These are phyloP conservation scores for Penicillium sp. DNA, from an alignment of 2,329 filamentous ascomycete species.

Conservation along the genomic window DNA sequence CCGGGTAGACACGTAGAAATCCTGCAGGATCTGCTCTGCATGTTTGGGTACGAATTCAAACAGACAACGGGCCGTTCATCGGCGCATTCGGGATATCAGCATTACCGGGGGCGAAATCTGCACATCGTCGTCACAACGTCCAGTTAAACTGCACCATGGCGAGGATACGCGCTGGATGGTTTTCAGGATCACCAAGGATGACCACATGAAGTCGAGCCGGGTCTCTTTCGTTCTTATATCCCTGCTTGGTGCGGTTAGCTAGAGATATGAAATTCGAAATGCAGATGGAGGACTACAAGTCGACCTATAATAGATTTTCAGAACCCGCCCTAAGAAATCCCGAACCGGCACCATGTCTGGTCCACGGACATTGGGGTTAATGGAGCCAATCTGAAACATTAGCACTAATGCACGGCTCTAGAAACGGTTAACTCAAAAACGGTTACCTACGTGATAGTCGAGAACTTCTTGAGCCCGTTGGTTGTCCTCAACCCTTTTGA, in stretches of 20 bases:
- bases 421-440: constrained; percentile 6
- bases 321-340: not conserved
- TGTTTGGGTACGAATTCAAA: not conserved
- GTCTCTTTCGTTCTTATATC: not conserved
- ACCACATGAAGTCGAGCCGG: not conserved
- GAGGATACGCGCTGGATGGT: not conserved
- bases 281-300: not conserved
- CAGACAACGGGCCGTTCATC: not conserved
- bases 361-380: not conserved
- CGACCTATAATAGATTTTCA: not conserved
- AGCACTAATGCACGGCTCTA: constrained; percentile 13
- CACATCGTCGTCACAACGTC: not conserved
- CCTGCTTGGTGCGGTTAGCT: not conserved
- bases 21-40: not conserved
- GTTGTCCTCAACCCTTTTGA: not conserved
- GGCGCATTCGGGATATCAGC: not conserved
- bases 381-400: constrained; percentile 12
- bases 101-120: not conserved
- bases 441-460: not conserved
- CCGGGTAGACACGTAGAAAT: not conserved
- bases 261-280: not conserved
- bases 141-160: not conserved
- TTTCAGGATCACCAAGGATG: not conserved
- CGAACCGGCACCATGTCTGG: constrained; percentile 3
- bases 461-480: not conserved